phyloP scores from a whole-genome alignment of 2,329 filamentous ascomycete genomes.

The Periconia macrospinosa region DNA sequence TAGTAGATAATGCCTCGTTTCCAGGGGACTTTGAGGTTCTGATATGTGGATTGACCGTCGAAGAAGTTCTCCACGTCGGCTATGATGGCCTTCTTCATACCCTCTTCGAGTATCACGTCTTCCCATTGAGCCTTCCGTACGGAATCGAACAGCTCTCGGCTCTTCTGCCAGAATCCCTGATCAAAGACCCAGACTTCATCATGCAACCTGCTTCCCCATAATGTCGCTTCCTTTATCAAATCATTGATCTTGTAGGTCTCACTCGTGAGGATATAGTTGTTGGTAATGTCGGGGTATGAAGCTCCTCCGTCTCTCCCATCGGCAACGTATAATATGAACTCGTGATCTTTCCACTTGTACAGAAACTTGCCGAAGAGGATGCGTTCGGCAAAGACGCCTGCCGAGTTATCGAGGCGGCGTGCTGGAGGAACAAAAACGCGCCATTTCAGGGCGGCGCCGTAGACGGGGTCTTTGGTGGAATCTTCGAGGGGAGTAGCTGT shows the following conservation, averaged over 20 bases:
- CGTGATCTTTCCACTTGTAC: constrained; percentile 49
- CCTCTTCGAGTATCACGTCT: constrained; percentile 66
- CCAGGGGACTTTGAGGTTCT: constrained; percentile 66
- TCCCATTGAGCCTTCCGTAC: constrained; percentile 58
- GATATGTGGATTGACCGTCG: constrained; percentile 60
- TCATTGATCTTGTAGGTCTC: constrained; percentile 46
- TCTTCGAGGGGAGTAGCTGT: constrained; percentile 46
- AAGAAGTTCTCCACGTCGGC: constrained; percentile 69
- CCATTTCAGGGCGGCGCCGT: constrained; percentile 38
- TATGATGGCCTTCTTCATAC: constrained; percentile 66
- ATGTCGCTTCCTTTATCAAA: constrained; percentile 58
- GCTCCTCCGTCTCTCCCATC: constrained; percentile 44
- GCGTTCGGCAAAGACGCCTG: constrained; percentile 41
- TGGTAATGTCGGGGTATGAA: constrained; percentile 36
- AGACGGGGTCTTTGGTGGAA: constrained; percentile 40
- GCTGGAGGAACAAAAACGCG: constrained; percentile 43
- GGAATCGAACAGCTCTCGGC: constrained; percentile 59
- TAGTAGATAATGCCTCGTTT: constrained; percentile 72
- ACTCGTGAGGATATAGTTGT: constrained; percentile 49
- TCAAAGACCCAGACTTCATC: constrained; percentile 70
- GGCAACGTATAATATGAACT: constrained; percentile 47
- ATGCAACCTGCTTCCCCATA: constrained; percentile 61
- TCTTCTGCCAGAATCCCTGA: constrained; percentile 65
- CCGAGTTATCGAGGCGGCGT: constrained; percentile 39
- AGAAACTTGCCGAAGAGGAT: constrained; percentile 50